Base-by-base conservation (phyloP, 2,329 filamentous ascomycete genomes). In the Botryotinia calthae region DNA sequence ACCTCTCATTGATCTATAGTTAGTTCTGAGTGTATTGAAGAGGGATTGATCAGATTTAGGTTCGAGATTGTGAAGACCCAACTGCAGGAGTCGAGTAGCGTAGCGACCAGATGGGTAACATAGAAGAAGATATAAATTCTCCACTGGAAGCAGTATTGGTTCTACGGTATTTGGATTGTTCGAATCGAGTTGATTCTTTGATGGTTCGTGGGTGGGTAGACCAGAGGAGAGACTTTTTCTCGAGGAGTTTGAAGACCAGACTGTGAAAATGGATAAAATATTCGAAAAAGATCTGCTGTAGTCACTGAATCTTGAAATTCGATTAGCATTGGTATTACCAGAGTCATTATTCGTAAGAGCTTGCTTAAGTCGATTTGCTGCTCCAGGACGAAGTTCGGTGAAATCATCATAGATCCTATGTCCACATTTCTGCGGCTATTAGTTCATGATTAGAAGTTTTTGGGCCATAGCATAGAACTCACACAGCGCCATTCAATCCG, bases 21-120 rank as follows among this genome's bases (percentile, higher is more conserved):
- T 64, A 3, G 12, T 9, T 2, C 74, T 67, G 2, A 77, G 68
- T 22, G 75, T 18, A 37, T 70, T 69, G 69, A 78, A 78, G 16
- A 77, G 70, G 1, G 56, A 31, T 59, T 73, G 71, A 48, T 78
- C 76, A 12, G 65, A 76, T 31, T 51, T 65, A 14, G 71, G 59
- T 10, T 73, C 37, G 7, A 74, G 65, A 2, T 25, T 71, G 12
- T 61, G 40, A 10, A 78, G 72, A 42, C 76, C 73, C 4, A 77
- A 51, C 28, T 78, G 76, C 4, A 76, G 48, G 7, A 78, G 68
- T 4, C 72, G 46, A 25, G 76, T 78, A 16, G 71, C 74, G 37
- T 74, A 77, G 8, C 73, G 59, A 6, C 76, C 73, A 40, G 75
- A 69, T 28, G 34, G 71, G 40, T 74, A 77, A 44, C 75, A 77